A percentile compares a stretch with the other conserved stretches of the same genome.
phyloP scores from a whole-genome alignment of 2,329 filamentous ascomycete species.

The Aspergillus quadrilineatus region DNA sequence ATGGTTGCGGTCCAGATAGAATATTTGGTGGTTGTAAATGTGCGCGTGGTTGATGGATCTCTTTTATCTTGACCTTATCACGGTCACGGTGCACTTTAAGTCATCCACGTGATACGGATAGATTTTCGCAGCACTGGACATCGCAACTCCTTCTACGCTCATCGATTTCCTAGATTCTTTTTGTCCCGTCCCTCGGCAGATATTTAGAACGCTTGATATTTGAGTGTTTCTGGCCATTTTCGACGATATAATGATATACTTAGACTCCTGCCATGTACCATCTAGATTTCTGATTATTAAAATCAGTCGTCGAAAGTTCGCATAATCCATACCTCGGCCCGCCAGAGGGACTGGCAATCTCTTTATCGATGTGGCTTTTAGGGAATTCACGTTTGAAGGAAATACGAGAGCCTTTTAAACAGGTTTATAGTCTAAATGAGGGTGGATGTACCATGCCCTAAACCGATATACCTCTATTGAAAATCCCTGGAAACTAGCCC shows the following conservation, averaged over 20 bases:
- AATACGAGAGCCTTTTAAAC: background rate
- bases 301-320: too few relatives aligned
- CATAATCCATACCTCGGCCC: too few relatives aligned
- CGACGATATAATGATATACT: too few relatives aligned
- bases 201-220: background rate
- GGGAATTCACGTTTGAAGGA: too few relatives aligned
- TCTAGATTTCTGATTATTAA: too few relatives aligned
- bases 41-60: background rate
- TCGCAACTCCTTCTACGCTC: background rate
- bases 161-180: background rate
- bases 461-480: constrained; percentile 13
- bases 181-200: background rate
- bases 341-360: too few relatives aligned
- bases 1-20: background rate
- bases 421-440: background rate
- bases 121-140: background rate
- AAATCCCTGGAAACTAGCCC: background rate
- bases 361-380: too few relatives aligned
- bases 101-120: background rate
- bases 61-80: background rate
- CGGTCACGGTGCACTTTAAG: background rate
- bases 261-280: too few relatives aligned
- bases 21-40: background rate
- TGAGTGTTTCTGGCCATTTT: background rate
- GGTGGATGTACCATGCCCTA: background rate